Conservation (phyloP, 2,329 filamentous ascomycete species). For the Grosmannia huntii region DNA sequence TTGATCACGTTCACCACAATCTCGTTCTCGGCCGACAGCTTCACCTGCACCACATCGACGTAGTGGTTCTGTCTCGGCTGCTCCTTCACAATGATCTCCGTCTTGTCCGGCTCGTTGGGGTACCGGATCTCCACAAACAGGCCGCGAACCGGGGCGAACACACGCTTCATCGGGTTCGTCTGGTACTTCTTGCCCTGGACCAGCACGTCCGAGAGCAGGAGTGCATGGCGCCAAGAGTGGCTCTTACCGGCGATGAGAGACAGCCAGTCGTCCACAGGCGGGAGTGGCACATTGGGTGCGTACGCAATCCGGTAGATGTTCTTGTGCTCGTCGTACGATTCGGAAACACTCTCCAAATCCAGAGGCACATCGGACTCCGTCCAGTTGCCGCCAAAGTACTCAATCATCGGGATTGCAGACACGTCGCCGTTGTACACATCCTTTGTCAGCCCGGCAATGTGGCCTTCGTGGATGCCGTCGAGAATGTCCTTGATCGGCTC, state of each 20-base stretch:
- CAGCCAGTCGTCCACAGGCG: slow-evolving; percentile 73
- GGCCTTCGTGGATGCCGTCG: slow-evolving; percentile 75
- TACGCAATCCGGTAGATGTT: slow-evolving; percentile 73
- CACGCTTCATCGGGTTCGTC: slow-evolving; percentile 86
- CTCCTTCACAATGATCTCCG: slow-evolving; percentile 76
- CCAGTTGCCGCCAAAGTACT: slow-evolving; percentile 91
- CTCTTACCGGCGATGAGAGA: slow-evolving; percentile 72
- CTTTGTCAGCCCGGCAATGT: slow-evolving; percentile 66
- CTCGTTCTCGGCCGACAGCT: slow-evolving; percentile 60
- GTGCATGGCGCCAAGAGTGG: slow-evolving; percentile 87
- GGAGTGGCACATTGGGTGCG: slow-evolving; percentile 60
- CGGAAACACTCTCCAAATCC: slow-evolving; percentile 69
- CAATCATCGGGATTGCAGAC: slow-evolving; percentile 65
- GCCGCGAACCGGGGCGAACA: slow-evolving; percentile 75
- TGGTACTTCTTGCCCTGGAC: slow-evolving; percentile 95
- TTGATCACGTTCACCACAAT: slow-evolving; percentile 87
- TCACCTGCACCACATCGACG: slow-evolving; percentile 78
- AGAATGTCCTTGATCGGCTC: slow-evolving; percentile 94
- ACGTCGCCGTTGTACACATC: slow-evolving; percentile 71
- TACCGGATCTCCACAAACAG: slow-evolving; percentile 79
- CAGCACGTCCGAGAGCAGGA: slow-evolving; percentile 86
- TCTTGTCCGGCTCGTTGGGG: slow-evolving; percentile 72
- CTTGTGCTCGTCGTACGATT: slow-evolving; percentile 68
- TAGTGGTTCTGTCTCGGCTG: slow-evolving; percentile 77
- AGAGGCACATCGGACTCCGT: slow-evolving; percentile 57